Evolutionary conservation across 345 rosid genomes (phyloP).

Genomic region (Corchorus olitorius): DNA sequence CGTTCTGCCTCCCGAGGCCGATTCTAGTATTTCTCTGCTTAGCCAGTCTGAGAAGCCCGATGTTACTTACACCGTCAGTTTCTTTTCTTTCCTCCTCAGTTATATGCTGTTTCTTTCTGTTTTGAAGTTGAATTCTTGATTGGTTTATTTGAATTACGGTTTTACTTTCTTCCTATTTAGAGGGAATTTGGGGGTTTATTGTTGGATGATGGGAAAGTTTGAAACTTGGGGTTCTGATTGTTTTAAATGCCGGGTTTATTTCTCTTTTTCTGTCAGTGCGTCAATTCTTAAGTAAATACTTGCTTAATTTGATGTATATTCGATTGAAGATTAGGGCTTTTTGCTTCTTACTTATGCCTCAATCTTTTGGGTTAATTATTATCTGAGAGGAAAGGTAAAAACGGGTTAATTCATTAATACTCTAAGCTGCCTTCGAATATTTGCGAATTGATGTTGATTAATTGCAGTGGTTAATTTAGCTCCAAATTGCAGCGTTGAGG

Average conservation of each 20-base stretch:
- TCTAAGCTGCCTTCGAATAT: neutral
- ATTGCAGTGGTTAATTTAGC: neutral
- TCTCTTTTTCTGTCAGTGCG: neutral
- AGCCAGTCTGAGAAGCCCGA: constrained; percentile 99
- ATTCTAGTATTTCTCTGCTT: constrained; percentile 93
- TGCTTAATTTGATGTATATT: neutral
- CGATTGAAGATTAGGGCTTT: neutral
- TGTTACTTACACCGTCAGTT: constrained; percentile 77
- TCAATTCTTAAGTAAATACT: neutral
- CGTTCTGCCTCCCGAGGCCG: constrained; percentile 97
- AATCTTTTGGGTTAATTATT: neutral
- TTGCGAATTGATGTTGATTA: neutral
- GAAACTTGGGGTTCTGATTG: neutral
- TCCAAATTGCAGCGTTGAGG: neutral
- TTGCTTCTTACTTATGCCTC: no score
- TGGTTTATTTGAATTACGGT: constrained; percentile 4
- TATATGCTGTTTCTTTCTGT: neutral
- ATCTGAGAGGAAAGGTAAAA: no score
- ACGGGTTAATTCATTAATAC: neutral
- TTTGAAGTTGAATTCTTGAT: neutral
- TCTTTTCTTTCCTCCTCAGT: neutral
- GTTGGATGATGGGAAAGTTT: neutral
- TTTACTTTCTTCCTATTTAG: neutral
- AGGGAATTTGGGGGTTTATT: constrained; percentile 17
- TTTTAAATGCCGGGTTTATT: neutral